These are phyloP conservation scores for Pestalotiopsis sp. DNA, from an alignment of 2,329 filamentous ascomycete genomes.

Conservation along the genomic window DNA sequence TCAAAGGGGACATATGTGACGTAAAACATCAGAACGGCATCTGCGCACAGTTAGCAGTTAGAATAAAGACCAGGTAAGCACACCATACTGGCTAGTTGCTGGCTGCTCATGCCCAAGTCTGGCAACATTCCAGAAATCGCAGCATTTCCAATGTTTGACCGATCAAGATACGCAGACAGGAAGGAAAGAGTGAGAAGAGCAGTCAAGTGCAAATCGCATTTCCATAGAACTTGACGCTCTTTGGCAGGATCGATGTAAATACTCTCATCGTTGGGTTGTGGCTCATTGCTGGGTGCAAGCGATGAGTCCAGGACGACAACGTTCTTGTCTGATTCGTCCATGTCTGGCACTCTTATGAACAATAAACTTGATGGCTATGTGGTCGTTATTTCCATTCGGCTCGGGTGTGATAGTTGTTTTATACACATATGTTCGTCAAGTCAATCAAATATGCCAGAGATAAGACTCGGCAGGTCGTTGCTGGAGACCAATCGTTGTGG, in stretches of 20 bases:
- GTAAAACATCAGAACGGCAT: slow-evolving; percentile 13
- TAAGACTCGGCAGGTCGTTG: no score
- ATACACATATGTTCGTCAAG: no score
- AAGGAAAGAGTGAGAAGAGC: slow-evolving; percentile 12
- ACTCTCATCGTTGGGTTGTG: slow-evolving; percentile 4
- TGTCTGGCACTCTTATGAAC: not conserved
- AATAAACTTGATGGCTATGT: no score
- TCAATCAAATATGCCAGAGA: no score
- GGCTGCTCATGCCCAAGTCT: slow-evolving; percentile 13
- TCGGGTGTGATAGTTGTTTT: no score
- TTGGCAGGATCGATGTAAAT: slow-evolving; percentile 14
- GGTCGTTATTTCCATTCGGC: no score
- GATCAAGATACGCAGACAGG: slow-evolving; percentile 13
- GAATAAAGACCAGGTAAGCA: not conserved
- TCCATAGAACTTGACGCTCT: slow-evolving; percentile 12
- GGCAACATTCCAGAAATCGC: slow-evolving; percentile 7
- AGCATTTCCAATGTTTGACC: slow-evolving; percentile 12
- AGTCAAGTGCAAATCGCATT: slow-evolving; percentile 11
- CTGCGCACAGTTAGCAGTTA: not conserved
- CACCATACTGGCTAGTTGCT: slow-evolving; percentile 11
- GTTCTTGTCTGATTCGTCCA: not conserved
- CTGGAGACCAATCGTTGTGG: no score
- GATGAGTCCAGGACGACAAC: slow-evolving; percentile 1
- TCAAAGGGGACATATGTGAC: slow-evolving; percentile 16
- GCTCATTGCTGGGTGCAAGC: not conserved